These are phyloP conservation scores for Rhododendron simsii DNA, from an alignment of 148 eudicot species.

Conservation along the genomic window DNA sequence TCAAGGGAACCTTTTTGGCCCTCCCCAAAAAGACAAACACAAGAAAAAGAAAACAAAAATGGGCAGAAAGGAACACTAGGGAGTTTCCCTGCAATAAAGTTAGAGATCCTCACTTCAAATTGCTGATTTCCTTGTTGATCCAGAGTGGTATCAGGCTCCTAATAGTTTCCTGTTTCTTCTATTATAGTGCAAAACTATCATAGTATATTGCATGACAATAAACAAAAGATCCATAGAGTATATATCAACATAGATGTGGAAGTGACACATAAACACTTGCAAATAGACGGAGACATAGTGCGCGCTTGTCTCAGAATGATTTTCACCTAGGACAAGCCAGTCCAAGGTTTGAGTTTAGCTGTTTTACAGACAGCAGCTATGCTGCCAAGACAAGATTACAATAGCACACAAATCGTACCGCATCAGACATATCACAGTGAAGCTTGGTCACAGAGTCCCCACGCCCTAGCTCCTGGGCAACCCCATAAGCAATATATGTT, in stretches of 20 bases:
- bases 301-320: not conserved
- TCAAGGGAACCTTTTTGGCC: not conserved
- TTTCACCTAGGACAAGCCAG: too few species aligned
- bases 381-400: not conserved
- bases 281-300: not conserved
- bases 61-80: not conserved
- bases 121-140: not conserved
- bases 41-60: not conserved
- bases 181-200: not conserved
- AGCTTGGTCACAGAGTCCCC: constrained; percentile 31
- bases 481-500: constrained; percentile 65
- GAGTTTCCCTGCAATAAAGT: not conserved
- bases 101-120: not conserved
- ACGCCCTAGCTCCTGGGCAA: constrained; percentile 56
- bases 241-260: not conserved
- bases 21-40: not conserved
- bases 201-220: not conserved
- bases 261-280: not conserved
- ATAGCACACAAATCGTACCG: constrained; percentile 21
- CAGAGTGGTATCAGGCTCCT: not conserved
- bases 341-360: not conserved
- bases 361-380: not conserved
- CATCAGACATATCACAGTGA: constrained; percentile 19
- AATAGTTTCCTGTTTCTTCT: not conserved
- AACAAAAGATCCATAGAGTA: not conserved